Percentiles rank a stretch among this genome's conserved stretches.
These are phyloP conservation scores for Telopea speciosissima DNA, from an alignment of 177 flowering plant genomes.

Conservation along the genomic window DNA sequence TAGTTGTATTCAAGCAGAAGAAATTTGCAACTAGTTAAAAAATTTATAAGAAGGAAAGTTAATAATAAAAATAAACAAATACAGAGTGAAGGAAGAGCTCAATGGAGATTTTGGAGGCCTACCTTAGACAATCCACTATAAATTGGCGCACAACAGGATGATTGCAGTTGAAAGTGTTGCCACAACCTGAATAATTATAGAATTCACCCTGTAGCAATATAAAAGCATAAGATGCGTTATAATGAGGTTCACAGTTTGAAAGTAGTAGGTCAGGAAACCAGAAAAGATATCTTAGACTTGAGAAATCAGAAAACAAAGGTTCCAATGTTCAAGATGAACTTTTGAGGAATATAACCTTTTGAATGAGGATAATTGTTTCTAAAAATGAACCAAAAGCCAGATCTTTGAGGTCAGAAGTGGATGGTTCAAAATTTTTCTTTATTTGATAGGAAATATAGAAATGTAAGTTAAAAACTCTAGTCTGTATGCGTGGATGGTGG, in stretches of 20 bases:
- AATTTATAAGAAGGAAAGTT: not conserved
- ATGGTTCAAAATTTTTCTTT: no score
- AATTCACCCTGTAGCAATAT: constrained; percentile 77
- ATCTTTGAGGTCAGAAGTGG: no score
- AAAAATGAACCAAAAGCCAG: not conserved
- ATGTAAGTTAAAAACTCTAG: no score
- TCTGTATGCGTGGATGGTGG: no score
- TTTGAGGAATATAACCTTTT: no score
- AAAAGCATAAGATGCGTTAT: not conserved
- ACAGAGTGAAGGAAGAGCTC: no score
- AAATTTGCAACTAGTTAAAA: not conserved
- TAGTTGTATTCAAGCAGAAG: not conserved
- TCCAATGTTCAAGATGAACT: not conserved
- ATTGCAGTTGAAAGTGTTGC: constrained; percentile 94
- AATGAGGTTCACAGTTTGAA: not conserved
- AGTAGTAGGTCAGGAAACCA: not conserved
- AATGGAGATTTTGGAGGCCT: constrained; percentile 6
- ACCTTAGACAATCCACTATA: constrained; percentile 87
- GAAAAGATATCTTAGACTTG: not conserved
- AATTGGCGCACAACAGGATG: constrained; percentile 92
- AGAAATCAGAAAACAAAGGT: not conserved
- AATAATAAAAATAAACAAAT: not conserved
- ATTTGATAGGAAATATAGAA: no score
- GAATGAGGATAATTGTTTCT: not conserved
- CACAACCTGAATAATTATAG: constrained; percentile 96